Base-by-base conservation (phyloP, 2,329 filamentous ascomycete species). In the Cladophialophora exuberans region DNA sequence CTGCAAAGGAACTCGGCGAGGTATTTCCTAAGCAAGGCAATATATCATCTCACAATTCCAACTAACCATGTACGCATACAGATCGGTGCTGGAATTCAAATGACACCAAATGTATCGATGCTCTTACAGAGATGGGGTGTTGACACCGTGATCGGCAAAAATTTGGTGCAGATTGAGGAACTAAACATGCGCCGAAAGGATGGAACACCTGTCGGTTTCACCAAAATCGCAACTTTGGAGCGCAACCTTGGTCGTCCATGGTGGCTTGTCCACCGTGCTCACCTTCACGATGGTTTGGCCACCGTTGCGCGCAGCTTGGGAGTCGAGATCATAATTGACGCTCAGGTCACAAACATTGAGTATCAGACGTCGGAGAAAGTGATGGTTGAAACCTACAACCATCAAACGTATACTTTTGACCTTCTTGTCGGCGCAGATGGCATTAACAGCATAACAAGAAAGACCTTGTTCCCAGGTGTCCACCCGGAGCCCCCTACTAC, bases 221-320 rank as follows among this genome's bases (percentile, higher is more conserved):
- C 53, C 36, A 44, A 53, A 5, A 46, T 50, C 18, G 6, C 45
- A 18, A 50, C 25, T 23, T 25, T 59, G n/a, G 56, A 46, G 7
- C 46, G 38, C 20, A 31, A 17, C 38, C 36, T 46, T 20, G 46
- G 47, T 9, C 38, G 36, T 28, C 50, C 45, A 7, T 54, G 55
- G 52, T 48, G 48, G 49, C 23, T 45, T 30, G 54, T 47, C 9
- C 76, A 78, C 47, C 67, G 76, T 4, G 74, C 75, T 4, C 74
- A 79, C 62, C 67, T 79, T 3, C 77, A 79, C 54, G 65, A 68
- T 11, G 73, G 74, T 17, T 63, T 79, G 2, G 69, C 71, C 7
- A 63, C 71, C 15, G 65, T 74, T 6, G 74, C 75, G 1, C 57
- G 66, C 17, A 59, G 67, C 13, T 62, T 69, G 6, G 76, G 76